Conservation (phyloP, 1,139 yeast species). For the Wickerhamiella pararugosa region DNA sequence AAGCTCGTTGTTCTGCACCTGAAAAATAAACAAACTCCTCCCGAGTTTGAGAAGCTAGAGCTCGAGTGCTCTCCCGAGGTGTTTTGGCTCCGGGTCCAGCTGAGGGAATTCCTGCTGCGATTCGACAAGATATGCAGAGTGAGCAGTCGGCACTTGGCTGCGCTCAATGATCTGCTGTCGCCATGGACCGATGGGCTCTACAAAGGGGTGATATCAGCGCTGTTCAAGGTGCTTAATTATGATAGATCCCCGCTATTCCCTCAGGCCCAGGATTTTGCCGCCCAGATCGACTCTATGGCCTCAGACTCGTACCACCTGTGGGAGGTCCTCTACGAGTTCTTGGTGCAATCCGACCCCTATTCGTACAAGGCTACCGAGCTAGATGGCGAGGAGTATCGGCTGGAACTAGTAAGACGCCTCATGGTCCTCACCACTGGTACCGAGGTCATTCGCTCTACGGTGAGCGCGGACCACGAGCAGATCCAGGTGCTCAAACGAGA, state of each 20-base stretch:
- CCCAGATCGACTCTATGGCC: conserved; percentile 21
- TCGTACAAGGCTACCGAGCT: conserved; percentile 11
- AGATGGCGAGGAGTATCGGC: conserved; percentile 13
- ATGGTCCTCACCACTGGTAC: conserved; percentile 21
- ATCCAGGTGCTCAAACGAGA: conserved; percentile 17
- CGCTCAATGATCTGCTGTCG: conserved; percentile 24
- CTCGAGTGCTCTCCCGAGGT: conserved; percentile 10
- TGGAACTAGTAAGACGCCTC: conserved; percentile 18
- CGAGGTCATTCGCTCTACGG: conserved; percentile 23
- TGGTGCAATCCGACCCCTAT: conserved; percentile 14
- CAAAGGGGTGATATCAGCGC: conserved; percentile 23
- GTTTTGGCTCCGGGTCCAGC: conserved; percentile 16
- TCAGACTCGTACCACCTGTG: conserved; percentile 23
- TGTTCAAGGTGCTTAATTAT: conserved; percentile 22
- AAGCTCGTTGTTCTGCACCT: conserved; percentile 12
- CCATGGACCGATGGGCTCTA: conserved; percentile 26
- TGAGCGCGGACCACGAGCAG: conserved; percentile 21
- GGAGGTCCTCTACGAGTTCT: conserved; percentile 18
- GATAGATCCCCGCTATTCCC: conserved; percentile 20
- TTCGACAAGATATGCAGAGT: conserved; percentile 25
- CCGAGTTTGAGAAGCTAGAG: conserved; percentile 13
- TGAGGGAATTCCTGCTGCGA: conserved; percentile 19
- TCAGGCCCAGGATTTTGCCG: conserved; percentile 15
- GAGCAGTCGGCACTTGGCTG: conserved; percentile 22
- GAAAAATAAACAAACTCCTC: conserved; percentile 11